Evolutionary conservation across 805 yeast genomes (phyloP).

Genomic region (Metschnikowia corniflorae): DNA sequence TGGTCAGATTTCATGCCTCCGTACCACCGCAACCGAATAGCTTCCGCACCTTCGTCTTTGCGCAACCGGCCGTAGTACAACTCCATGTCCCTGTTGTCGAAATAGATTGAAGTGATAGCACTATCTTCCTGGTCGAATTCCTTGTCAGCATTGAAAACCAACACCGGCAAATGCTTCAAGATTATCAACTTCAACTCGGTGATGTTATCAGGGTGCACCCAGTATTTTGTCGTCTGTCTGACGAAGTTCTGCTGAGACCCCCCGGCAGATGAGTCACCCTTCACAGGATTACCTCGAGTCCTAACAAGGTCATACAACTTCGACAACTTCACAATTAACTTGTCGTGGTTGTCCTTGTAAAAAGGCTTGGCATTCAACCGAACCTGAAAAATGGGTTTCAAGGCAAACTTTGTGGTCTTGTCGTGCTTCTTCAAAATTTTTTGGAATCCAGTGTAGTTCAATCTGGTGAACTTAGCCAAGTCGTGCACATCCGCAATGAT

Average conservation of each 20-base stretch:
- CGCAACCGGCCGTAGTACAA: constrained; percentile 90
- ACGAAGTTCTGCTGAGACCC: constrained; percentile 97
- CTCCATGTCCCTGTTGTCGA: constrained; percentile 85
- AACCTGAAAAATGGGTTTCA: constrained; percentile 91
- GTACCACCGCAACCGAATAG: constrained; percentile 97
- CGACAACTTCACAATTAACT: constrained; percentile 82
- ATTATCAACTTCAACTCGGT: constrained; percentile 92
- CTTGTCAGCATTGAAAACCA: constrained; percentile 93
- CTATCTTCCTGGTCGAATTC: constrained; percentile 93
- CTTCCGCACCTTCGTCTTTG: constrained; percentile 98
- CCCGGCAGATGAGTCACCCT: constrained; percentile 97
- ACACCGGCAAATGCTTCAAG: constrained; percentile 91
- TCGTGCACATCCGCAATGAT: constrained; percentile 97
- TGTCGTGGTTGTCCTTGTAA: constrained; percentile 92
- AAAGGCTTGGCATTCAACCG: constrained; percentile 92
- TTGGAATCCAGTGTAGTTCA: constrained; percentile 96
- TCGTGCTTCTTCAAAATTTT: constrained; percentile 96
- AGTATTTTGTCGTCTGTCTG: constrained; percentile 96
- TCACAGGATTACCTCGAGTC: constrained; percentile 92
- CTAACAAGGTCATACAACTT: constrained; percentile 88
- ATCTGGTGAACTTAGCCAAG: constrained; percentile 85
- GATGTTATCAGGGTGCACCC: constrained; percentile 99
- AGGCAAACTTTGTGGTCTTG: constrained; percentile 65
- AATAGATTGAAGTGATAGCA: constrained; percentile 95
- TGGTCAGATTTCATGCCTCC: constrained; percentile 95